A percentile compares a stretch with the other conserved stretches of the same genome.
phyloP scores from a whole-genome alignment of 768 basidiomycete genomes.

The Sistotremastrum suecicum region DNA sequence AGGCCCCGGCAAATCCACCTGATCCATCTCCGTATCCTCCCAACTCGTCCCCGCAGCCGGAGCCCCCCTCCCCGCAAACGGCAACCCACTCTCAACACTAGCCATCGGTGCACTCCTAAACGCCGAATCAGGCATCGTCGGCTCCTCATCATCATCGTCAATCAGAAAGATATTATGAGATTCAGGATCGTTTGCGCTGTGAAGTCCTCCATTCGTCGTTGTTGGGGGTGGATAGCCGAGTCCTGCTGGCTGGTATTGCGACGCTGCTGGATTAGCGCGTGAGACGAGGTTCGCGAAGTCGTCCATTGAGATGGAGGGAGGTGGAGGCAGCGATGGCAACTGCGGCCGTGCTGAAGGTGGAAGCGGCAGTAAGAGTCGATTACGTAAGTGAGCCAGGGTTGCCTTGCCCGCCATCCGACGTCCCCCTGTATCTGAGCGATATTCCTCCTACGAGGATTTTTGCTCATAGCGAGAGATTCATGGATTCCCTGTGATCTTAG shows the following conservation, averaged over 20 bases:
- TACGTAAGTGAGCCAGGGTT: too few species aligned
- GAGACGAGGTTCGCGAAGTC: slow-evolving; percentile 66
- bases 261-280: slow-evolving; percentile 50
- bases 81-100: slow-evolving; percentile 35
- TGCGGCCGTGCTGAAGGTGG: too few species aligned
- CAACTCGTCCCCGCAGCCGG: slow-evolving; percentile 38
- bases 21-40: slow-evolving; percentile 13
- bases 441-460: too few species aligned
- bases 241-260: slow-evolving; percentile 29
- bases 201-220: slow-evolving; percentile 26
- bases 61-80: slow-evolving; percentile 43
- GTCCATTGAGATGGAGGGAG: slow-evolving; percentile 19
- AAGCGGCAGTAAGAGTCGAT: too few species aligned
- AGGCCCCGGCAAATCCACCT: slow-evolving; percentile 28
- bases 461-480: too few species aligned
- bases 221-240: slow-evolving; percentile 47
- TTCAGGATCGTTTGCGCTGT: slow-evolving; percentile 24
- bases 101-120: slow-evolving; percentile 31
- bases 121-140: slow-evolving; percentile 27
- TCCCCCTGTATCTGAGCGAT: too few species aligned
- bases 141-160: slow-evolving; percentile 70
- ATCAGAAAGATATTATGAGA: slow-evolving; percentile 71
- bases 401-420: too few species aligned
- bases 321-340: neutral
- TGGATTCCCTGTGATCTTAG: too few species aligned